These are phyloP conservation scores for Emergomyces africanus DNA, from an alignment of 2,329 filamentous ascomycete species.

Conservation along the genomic window DNA sequence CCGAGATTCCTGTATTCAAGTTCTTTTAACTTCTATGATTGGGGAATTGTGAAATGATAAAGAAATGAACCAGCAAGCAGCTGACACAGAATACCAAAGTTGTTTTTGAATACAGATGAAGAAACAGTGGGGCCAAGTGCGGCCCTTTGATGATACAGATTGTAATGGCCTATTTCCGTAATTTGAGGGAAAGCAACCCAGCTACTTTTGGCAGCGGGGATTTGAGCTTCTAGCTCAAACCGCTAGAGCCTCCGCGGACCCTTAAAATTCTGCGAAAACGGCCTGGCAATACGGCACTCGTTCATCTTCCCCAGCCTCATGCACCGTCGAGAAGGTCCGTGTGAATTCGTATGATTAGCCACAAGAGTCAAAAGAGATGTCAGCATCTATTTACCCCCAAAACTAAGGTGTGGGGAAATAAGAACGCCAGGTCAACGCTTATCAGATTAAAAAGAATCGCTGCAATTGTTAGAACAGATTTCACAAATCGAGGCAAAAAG, in stretches of 20 bases:
- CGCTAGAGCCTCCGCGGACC: no score
- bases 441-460: neutral
- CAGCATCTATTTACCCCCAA: neutral
- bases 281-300: no score
- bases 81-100: neutral
- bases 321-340: neutral
- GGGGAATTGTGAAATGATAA: neutral
- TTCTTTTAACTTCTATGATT: no score
- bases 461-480: neutral
- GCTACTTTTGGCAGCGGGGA: neutral
- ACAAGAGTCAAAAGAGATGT: neutral
- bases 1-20: no score
- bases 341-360: neutral
- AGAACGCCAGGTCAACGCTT: neutral
- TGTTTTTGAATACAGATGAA: neutral
- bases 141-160: neutral
- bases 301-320: neutral
- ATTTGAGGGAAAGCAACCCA: neutral
- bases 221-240: no score
- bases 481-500: neutral
- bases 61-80: neutral
- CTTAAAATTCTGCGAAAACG: neutral
- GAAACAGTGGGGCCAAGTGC: neutral
- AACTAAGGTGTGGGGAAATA: neutral
- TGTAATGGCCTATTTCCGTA: neutral